These are phyloP conservation scores for Phytophthora cryptogea DNA, from an alignment of 352 stramenopile genomes.

Conservation along the genomic window DNA sequence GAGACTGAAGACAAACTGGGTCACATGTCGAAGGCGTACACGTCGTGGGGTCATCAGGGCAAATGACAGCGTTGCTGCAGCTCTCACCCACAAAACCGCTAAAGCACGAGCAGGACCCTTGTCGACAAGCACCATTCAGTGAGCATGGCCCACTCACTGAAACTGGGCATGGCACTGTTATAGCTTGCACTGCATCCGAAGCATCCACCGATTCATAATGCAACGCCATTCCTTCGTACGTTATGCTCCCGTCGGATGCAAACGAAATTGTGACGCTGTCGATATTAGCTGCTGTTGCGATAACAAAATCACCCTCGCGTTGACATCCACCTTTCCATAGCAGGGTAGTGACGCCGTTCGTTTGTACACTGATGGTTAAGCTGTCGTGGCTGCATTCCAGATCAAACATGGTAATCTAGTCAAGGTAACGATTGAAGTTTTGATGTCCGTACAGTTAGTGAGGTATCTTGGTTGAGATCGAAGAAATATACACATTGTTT, in stretches of 20 bases:
- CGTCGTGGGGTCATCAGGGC: conserved; percentile 33
- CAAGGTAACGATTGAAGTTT: background rate
- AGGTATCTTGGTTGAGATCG: background rate
- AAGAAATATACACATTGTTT: background rate
- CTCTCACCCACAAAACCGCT: conserved; percentile 65
- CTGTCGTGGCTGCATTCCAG: conserved; percentile 67
- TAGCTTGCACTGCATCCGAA: conserved; percentile 1
- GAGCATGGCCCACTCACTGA: conserved; percentile 39
- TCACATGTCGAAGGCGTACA: conserved; percentile 46
- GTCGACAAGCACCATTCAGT: conserved; percentile 49
- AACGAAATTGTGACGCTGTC: conserved; percentile 47
- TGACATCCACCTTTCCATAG: conserved; percentile 62
- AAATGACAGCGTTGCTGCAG: conserved; percentile 62
- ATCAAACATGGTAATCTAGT: conserved; percentile 49
- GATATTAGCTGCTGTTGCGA: conserved; percentile 35
- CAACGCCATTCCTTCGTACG: conserved; percentile 48
- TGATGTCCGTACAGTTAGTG: background rate
- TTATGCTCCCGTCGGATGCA: conserved; percentile 45
- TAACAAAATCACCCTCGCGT: conserved; percentile 43
- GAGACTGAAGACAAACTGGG: conserved; percentile 38
- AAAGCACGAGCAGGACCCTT: conserved; percentile 54
- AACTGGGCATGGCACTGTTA: conserved; percentile 44
- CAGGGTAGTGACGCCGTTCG: conserved; percentile 7
- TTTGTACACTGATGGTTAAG: conserved; percentile 33
- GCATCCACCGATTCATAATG: conserved; percentile 39